These are phyloP conservation scores for Cladosporium velox DNA, from an alignment of 2,329 filamentous ascomycete genomes.

Conservation along the genomic window DNA sequence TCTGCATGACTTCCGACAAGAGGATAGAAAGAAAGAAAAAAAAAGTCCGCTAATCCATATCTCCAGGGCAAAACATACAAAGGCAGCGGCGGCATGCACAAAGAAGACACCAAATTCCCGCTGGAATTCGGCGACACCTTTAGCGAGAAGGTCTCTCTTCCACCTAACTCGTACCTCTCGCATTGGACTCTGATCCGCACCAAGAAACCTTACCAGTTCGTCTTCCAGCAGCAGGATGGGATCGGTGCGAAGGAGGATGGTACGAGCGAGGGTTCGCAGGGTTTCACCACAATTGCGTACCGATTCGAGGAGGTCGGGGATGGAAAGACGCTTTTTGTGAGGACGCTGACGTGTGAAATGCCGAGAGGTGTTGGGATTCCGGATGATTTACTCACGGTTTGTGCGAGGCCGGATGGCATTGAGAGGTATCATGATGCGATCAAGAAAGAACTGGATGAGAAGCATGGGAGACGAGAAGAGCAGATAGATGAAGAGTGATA, in stretches of 20 bases:
- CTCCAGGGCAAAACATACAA: slow-evolving; percentile 22
- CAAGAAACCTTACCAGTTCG: slow-evolving; percentile 21
- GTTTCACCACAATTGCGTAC: slow-evolving; percentile 23
- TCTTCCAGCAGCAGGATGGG: slow-evolving; percentile 23
- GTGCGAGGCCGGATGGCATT: slow-evolving; percentile 22
- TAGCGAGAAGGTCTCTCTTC: slow-evolving; percentile 22
- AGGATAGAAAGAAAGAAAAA: too few species aligned
- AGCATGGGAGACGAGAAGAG: background rate
- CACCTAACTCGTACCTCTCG: slow-evolving; percentile 22
- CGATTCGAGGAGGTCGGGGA: slow-evolving; percentile 24
- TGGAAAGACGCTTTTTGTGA: slow-evolving; percentile 23
- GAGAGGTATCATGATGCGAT: slow-evolving; percentile 25
- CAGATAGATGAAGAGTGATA: background rate
- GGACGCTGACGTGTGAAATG: slow-evolving; percentile 23
- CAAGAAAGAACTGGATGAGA: slow-evolving; percentile 22
- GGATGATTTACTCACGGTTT: slow-evolving; percentile 23
- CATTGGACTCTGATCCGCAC: slow-evolving; percentile 21
- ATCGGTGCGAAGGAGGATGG: slow-evolving; percentile 23
- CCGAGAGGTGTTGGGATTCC: slow-evolving; percentile 21
- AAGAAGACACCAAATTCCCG: slow-evolving; percentile 19
- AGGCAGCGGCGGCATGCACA: slow-evolving; percentile 24
- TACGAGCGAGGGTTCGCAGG: slow-evolving; percentile 14
- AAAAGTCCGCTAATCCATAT: background rate
- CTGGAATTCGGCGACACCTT: slow-evolving; percentile 21
- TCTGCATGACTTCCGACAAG: too few species aligned